These are phyloP conservation scores for Sungouiozyma intestinalis DNA, from an alignment of 805 yeast species.

Conservation along the genomic window DNA sequence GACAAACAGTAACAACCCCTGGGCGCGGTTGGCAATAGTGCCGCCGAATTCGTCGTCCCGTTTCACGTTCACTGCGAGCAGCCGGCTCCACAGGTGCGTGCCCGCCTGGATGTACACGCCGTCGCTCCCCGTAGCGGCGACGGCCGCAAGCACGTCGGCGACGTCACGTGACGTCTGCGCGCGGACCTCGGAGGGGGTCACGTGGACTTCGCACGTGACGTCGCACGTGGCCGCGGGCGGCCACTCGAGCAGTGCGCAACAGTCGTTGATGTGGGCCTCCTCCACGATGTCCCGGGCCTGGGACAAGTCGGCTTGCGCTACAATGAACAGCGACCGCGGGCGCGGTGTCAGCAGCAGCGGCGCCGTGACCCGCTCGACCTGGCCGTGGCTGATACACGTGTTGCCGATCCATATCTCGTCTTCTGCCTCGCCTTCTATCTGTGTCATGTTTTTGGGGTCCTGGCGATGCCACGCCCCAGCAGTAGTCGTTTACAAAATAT, in stretches of 20 bases:
- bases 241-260: neutral
- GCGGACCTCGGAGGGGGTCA: neutral
- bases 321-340: neutral
- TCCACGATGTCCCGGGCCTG: neutral
- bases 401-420: neutral
- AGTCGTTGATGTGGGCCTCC: neutral
- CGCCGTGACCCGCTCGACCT: neutral
- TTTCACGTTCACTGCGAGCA: neutral
- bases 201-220: neutral
- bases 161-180: neutral
- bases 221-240: neutral
- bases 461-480: too few relatives aligned
- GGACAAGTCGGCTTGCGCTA: neutral
- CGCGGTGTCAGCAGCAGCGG: neutral
- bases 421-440: neutral
- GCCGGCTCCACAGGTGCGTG: neutral
- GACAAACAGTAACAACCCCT: neutral
- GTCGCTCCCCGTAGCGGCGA: neutral
- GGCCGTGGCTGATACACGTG: neutral
- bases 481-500: too few relatives aligned
- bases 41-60: neutral
- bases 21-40: neutral
- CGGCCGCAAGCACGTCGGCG: neutral
- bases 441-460: too few relatives aligned
- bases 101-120: neutral